phyloP scores from a whole-genome alignment of 2,329 filamentous ascomycete species.

The Trichoderma sp. region DNA sequence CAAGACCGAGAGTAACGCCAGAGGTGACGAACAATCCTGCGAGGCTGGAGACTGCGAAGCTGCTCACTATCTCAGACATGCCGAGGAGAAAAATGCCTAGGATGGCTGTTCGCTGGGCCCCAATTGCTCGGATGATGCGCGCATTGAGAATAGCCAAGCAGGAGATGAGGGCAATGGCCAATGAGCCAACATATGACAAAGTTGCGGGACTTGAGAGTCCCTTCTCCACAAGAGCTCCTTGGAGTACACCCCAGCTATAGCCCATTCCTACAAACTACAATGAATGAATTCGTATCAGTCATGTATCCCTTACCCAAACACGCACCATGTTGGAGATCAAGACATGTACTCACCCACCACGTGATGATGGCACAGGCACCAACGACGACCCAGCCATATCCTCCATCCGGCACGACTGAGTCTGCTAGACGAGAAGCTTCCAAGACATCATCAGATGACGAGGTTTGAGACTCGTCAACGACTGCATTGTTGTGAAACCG shows the following conservation, averaged over 20 bases:
- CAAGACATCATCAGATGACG: conserved; percentile 6
- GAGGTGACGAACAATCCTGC: conserved; percentile 31
- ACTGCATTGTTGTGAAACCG: background rate
- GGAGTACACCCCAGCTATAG: conserved; percentile 61
- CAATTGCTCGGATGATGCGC: conserved; percentile 48
- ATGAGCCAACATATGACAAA: conserved; percentile 57
- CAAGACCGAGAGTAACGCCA: conserved; percentile 28
- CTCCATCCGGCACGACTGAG: conserved; percentile 28
- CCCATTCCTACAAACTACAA: conserved; percentile 49
- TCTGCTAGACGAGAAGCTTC: conserved; percentile 20
- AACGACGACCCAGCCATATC: conserved; percentile 31
- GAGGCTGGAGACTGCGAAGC: conserved; percentile 29
- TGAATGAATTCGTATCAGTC: background rate
- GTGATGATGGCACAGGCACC: conserved; percentile 27
- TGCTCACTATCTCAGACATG: conserved; percentile 39
- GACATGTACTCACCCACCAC: conserved; percentile 40
- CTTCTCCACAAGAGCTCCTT: conserved; percentile 52
- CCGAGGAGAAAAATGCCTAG: conserved; percentile 52
- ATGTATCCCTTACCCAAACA: background rate
- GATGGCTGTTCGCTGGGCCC: conserved; percentile 45
- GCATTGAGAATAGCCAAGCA: conserved; percentile 53
- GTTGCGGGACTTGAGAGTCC: conserved; percentile 49
- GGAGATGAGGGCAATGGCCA: conserved; percentile 48
- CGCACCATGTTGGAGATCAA: too few relatives aligned
- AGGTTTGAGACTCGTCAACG: background rate